A percentile compares a stretch with the other conserved stretches of the same genome.
These are phyloP conservation scores for Kwoniella shandongensis DNA, from an alignment of 768 basidiomycete species.

Conservation along the genomic window DNA sequence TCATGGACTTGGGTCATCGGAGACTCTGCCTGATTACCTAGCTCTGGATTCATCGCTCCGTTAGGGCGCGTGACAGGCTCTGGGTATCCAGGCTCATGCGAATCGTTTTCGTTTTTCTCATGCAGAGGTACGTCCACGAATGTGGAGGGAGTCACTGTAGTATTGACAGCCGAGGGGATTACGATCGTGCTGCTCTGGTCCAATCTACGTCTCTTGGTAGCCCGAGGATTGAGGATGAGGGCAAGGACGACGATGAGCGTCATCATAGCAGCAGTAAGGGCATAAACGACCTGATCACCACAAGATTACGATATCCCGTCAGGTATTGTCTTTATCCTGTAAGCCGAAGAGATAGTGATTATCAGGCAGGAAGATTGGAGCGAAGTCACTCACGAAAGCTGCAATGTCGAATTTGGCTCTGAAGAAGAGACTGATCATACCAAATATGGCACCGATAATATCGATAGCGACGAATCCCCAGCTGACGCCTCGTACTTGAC, in stretches of 20 bases:
- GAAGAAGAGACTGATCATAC: conserved; percentile 67
- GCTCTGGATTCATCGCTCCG: no score
- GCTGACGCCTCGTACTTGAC: conserved; percentile 62
- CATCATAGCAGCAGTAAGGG: conserved; percentile 5
- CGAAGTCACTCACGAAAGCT: conserved; percentile 57
- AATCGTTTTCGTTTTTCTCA: no score
- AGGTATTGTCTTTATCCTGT: no score
- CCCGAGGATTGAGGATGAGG: conserved; percentile 64
- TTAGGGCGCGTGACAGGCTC: no score
- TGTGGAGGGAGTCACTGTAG: no score
- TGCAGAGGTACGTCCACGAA: no score
- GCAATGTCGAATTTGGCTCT: conserved; percentile 64
- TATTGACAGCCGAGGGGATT: no score
- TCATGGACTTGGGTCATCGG: no score
- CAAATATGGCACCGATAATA: conserved; percentile 69
- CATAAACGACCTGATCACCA: conserved; percentile 9
- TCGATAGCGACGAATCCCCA: conserved; percentile 69
- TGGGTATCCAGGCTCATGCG: no score
- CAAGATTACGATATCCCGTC: neutral
- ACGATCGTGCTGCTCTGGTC: no score
- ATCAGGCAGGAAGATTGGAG: no score
- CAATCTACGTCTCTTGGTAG: conserved; percentile 34
- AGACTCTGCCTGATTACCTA: no score
- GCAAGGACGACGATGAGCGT: conserved; percentile 63
- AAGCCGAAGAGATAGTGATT: neutral